Percentiles rank a stretch among this genome's conserved stretches.
Evolutionary conservation across 2,329 filamentous ascomycete species (phyloP).

Genomic region (Hypoxylon rubiginosum): DNA sequence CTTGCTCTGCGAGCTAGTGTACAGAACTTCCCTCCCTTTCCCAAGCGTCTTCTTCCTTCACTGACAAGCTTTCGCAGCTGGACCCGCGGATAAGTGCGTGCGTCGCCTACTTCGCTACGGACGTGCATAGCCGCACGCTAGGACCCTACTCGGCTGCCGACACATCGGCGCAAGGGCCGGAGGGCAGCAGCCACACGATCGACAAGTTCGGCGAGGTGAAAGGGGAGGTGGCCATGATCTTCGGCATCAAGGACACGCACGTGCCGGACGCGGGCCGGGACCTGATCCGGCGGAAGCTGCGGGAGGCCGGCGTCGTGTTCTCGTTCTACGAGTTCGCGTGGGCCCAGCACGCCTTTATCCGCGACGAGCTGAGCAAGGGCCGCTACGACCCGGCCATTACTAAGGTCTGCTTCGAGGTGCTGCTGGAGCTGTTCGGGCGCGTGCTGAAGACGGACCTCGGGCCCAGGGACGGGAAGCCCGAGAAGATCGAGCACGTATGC

Average conservation of each 20-base stretch:
- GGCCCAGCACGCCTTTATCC: conserved; percentile 95
- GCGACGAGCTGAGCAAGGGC: conserved; percentile 94
- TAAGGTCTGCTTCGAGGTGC: conserved; percentile 90
- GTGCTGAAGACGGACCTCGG: conserved; percentile 85
- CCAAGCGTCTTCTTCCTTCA: neutral
- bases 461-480: conserved; percentile 69
- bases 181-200: conserved; percentile 64
- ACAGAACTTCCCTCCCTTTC: conserved; percentile 45
- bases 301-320: conserved; percentile 80
- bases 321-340: conserved; percentile 92
- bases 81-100: conserved; percentile 82
- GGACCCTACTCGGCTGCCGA: conserved; percentile 70
- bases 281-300: conserved; percentile 83
- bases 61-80: conserved; percentile 59
- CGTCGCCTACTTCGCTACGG: conserved; percentile 92
- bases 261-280: conserved; percentile 87
- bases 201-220: conserved; percentile 74
- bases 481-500: conserved; percentile 80
- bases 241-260: conserved; percentile 91
- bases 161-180: conserved; percentile 56
- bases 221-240: conserved; percentile 89
- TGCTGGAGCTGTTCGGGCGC: conserved; percentile 86
- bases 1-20: conserved; percentile 74
- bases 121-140: conserved; percentile 84
- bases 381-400: conserved; percentile 89